Evolutionary conservation across 176 grass and related monocot genomes (phyloP), one percentile per base, ranked within the genome.

Genomic region (Ensete glaucum): DNA sequence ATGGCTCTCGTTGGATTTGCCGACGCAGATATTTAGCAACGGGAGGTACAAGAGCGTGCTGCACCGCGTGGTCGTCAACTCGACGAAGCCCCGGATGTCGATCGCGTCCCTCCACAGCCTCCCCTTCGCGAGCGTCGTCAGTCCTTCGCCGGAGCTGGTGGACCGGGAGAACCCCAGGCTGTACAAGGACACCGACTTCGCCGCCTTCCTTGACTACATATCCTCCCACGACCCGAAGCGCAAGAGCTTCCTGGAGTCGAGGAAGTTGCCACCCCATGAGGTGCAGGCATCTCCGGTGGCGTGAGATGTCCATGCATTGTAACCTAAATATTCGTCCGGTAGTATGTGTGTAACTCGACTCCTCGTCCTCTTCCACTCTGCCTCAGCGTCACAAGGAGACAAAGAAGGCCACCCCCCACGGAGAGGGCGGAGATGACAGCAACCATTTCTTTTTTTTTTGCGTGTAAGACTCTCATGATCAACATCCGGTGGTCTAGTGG

Each of bases 31-130:
- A 62, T 93, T 83, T 65, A 97, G 90, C 80, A 97, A 97, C 19
- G 94, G 94, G 1, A 69, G 75, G 71, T 97, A 97, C 80, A 89
- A 76, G 83, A 97, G 94, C 88, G 86, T 90, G 66, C 66, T 97
- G 24, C 94, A 97, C 72, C 88, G 94, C 0, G 94, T 93, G 64
- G 52, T 85, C 9, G 94, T 97, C 0, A 90, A 97, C 85, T 75
- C 85, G 3, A 64, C 65, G 48, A 81, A 72, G 70, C 77, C 74
- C 6, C 83, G 94, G 11, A 83, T 93, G 76, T 97, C 94, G 3
- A 79, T 97, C 7, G 93, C 93, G 22, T 97, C 93, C 20, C 86
- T 97, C 50, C 93, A 97, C 75, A 97, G 85, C 83, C 73, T 97
- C 49, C 76, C 88, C 74, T 20, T 77, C 59, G 79, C 85, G 15